Percentiles rank a stretch among this genome's conserved stretches.
These are phyloP conservation scores for Akanthomyces uredinophilus DNA, from an alignment of 2,329 filamentous ascomycete species.

Conservation along the genomic window DNA sequence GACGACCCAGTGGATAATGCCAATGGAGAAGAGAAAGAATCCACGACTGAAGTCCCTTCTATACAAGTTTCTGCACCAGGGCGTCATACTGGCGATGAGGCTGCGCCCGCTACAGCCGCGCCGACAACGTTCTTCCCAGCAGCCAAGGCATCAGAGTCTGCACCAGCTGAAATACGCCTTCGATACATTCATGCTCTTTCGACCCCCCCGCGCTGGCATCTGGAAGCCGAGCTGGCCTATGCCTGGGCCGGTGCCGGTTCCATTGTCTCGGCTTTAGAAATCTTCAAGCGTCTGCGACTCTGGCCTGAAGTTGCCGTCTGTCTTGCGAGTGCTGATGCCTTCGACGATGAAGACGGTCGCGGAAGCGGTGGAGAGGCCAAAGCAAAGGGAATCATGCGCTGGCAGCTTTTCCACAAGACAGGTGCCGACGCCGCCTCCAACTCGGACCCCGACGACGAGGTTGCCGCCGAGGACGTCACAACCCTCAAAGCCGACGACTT, in stretches of 20 bases:
- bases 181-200: slow-evolving; percentile 79
- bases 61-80: slow-evolving; percentile 42
- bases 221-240: slow-evolving; percentile 87
- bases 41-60: slow-evolving; percentile 34
- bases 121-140: slow-evolving; percentile 78
- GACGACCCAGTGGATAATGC: slow-evolving; percentile 26
- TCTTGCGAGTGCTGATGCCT: slow-evolving; percentile 57
- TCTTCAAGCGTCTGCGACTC: slow-evolving; percentile 87
- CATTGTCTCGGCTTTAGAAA: slow-evolving; percentile 83
- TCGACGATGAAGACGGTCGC: slow-evolving; percentile 53
- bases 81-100: slow-evolving; percentile 19
- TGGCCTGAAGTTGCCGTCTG: slow-evolving; percentile 96
- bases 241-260: slow-evolving; percentile 90
- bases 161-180: slow-evolving; percentile 69
- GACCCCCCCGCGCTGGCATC: slow-evolving; percentile 84
- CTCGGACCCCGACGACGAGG: slow-evolving; percentile 44
- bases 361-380: slow-evolving; percentile 67
- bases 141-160: slow-evolving; percentile 70
- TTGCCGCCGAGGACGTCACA: slow-evolving; percentile 46
- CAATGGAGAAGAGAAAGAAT: slow-evolving; percentile 20
- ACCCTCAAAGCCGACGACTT: slow-evolving; percentile 50
- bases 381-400: slow-evolving; percentile 69
- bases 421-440: slow-evolving; percentile 24
- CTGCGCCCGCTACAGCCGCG: slow-evolving; percentile 28
- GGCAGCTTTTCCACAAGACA: slow-evolving; percentile 70